A percentile compares a stretch with the other conserved stretches of the same genome.
Evolutionary conservation across 768 basidiomycete species (phyloP).

Genomic region (Calocybe cyanea): DNA sequence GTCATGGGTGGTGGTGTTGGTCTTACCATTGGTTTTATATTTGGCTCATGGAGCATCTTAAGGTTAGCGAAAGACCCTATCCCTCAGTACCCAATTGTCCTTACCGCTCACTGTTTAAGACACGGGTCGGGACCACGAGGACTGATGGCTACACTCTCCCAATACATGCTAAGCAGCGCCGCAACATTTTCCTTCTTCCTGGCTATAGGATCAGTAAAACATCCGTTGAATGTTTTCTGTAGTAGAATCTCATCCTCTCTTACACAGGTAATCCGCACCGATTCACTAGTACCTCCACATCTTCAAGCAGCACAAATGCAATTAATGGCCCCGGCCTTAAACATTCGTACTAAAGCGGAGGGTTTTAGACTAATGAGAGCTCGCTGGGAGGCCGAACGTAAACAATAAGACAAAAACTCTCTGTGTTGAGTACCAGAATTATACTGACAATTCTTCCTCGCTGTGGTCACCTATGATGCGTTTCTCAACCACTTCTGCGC

Average conservation of each 20-base stretch:
- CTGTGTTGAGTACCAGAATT: too few species aligned
- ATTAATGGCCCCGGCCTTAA: constrained; percentile 44
- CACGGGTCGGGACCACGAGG: constrained; percentile 91
- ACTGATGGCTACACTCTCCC: constrained; percentile 84
- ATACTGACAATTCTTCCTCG: too few species aligned
- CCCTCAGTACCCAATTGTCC: background rate
- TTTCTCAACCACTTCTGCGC: too few species aligned
- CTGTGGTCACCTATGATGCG: too few species aligned
- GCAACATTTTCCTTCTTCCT: constrained; percentile 98
- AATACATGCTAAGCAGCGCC: constrained; percentile 98
- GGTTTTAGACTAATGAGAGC: constrained; percentile 68
- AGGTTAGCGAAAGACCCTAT: constrained; percentile 47
- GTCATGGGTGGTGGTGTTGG: constrained; percentile 93
- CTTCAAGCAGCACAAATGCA: constrained; percentile 63
- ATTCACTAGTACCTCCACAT: constrained; percentile 55
- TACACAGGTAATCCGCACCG: constrained; percentile 84
- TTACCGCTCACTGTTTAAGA: constrained; percentile 39
- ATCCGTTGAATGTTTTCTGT: background rate
- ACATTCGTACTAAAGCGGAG: constrained; percentile 59
- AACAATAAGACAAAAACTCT: constrained; percentile 18
- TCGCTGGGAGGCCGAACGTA: constrained; percentile 69
- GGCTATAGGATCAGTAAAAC: constrained; percentile 81
- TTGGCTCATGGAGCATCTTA: constrained; percentile 89
- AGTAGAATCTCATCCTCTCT: constrained; percentile 7
- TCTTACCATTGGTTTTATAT: constrained; percentile 95